A percentile compares a stretch with the other conserved stretches of the same genome.
Evolutionary conservation across 768 basidiomycete genomes (phyloP).

Genomic region (Russula ochroleuca): DNA sequence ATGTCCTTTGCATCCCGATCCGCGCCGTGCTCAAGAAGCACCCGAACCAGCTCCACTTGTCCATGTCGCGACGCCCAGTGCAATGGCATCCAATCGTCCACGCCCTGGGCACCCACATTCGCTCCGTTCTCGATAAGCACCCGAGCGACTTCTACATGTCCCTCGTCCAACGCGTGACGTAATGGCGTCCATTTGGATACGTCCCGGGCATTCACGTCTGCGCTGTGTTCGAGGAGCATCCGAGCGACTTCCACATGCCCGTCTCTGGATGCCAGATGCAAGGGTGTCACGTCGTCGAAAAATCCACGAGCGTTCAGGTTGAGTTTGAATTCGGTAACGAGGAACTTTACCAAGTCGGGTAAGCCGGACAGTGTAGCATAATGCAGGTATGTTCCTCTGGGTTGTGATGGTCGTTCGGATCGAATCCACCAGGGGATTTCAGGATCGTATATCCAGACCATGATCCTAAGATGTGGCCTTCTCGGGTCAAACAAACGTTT

Average conservation of each 20-base stretch:
- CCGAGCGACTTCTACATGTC: neutral
- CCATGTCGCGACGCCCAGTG: neutral
- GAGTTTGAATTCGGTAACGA: too few relatives aligned
- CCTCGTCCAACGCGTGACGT: neutral
- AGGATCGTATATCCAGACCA: neutral
- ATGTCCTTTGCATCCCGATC: neutral
- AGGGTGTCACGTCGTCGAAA: neutral
- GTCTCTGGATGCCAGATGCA: neutral
- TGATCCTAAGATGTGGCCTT: neutral
- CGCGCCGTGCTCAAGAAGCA: neutral
- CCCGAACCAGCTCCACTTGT: neutral
- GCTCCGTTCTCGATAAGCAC: neutral
- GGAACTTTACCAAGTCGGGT: neutral
- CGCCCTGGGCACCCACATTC: neutral
- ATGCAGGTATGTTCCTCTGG: neutral
- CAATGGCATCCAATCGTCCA: neutral
- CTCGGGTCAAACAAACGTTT: neutral
- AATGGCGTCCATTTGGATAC: neutral
- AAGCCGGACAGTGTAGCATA: neutral
- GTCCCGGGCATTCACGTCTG: neutral
- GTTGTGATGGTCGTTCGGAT: neutral
- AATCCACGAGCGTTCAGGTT: too few relatives aligned
- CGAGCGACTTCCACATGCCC: neutral
- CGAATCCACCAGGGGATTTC: too few relatives aligned
- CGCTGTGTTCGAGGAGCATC: neutral